Evolutionary conservation across 2,329 filamentous ascomycete genomes (phyloP), one percentile per base, ranked within the genome.

Genomic region (Fusarium burgessii): DNA sequence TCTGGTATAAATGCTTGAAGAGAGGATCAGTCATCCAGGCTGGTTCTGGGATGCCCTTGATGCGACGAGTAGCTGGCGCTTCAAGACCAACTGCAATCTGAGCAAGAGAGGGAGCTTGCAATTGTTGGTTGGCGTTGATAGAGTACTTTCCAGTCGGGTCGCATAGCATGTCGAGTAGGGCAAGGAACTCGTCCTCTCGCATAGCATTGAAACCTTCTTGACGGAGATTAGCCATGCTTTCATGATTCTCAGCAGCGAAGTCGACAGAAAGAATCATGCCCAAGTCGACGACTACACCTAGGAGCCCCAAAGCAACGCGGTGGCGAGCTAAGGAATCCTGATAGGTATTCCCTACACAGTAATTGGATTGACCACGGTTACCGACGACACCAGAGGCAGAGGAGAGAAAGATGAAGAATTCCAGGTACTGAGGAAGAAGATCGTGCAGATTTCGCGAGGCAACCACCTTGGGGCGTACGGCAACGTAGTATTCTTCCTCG

Each of bases 371-470:
- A 0, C 84, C 84, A 47, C 80, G 80, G 74, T 86, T 85, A 1
- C 86, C 86, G 17, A 88, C 84, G 4, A 85, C 80, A n/a, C 85
- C 82, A 5, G 85, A 83, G 1, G 84, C 82, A 6, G 85, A 86
- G 0, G 87, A 89, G n/a, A 87, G 82, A 29, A 84, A 81, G 27
- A 87, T 78, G 76, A 89, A 89, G 78, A 89, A 88, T 75, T 87
- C 85, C 2, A 87, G 79, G 32, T 46, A 18, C 7, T 42, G 27
- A 2, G 42, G 43, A 27, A 65, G 55, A 8, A 65, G 43, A 18
- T 82, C 78, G 74, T 89, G 86, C 55, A 88, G 81, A 74, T 89
- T 89, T 83, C 84, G 86, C 4, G 84, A 85, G 9, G 85, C 87
- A 10, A 83, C 78, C 0, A 87, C 84, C 75, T 89, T 90, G 68